Evolutionary conservation across 345 rosid genomes (phyloP).

Genomic region (Salix caprea): DNA sequence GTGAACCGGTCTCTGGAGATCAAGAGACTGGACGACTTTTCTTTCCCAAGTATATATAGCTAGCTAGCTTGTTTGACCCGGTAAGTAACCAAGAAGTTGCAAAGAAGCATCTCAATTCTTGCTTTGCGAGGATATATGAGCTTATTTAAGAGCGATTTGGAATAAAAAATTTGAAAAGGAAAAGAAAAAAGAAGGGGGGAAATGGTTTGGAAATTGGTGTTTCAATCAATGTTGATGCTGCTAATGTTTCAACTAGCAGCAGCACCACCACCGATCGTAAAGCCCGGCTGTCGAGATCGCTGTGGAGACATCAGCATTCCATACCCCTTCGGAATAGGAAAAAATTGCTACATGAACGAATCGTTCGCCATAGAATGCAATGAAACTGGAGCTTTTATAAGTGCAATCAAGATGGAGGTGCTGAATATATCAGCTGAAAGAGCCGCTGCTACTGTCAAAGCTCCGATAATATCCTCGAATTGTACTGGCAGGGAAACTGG

Average conservation of each 20-base stretch:
- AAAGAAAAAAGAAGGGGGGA: no score
- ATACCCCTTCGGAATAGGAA: constrained; percentile 13
- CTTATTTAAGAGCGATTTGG: no score
- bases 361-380: constrained; percentile 9
- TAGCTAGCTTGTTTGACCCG: no score
- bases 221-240: not conserved
- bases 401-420: not conserved
- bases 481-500: not conserved
- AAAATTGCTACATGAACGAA: not conserved
- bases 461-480: not conserved
- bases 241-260: not conserved
- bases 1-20: no score
- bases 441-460: not conserved
- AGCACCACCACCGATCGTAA: not conserved
- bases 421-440: not conserved
- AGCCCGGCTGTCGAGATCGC: not conserved
- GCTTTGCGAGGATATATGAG: no score
- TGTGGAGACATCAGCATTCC: constrained; percentile 17
- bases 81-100: no score
- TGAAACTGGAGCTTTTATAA: not conserved
- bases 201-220: not conserved
- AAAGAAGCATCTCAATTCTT: no score
- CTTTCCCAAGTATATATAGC: no score
- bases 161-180: no score
- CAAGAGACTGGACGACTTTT: no score